phyloP scores from a whole-genome alignment of 2,329 filamentous ascomycete genomes.

The Sporothrix schenckii region DNA sequence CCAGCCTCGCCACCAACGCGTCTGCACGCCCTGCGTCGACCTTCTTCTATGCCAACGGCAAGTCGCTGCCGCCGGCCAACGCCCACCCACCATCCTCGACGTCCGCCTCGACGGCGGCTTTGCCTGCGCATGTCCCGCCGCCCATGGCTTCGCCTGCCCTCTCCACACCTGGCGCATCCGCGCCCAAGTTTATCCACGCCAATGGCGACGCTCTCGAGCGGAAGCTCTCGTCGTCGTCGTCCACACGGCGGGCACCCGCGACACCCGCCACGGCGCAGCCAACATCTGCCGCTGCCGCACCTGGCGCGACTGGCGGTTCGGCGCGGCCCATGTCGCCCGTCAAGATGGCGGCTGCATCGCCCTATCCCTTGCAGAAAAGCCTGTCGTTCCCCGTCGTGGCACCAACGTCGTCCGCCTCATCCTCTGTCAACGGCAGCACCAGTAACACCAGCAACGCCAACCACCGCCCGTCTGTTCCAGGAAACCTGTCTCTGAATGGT shows the following conservation, averaged over 20 bases:
- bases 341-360: conserved; percentile 43
- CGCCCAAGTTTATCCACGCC: conserved; percentile 74
- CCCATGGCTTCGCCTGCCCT: conserved; percentile 9
- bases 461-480: conserved; percentile 1
- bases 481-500: background rate
- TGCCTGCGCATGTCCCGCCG: conserved; percentile 34
- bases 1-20: conserved; percentile 39
- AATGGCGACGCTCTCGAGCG: conserved; percentile 54
- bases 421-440: conserved; percentile 6
- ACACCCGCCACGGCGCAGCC: background rate
- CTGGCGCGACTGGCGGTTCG: conserved; percentile 44
- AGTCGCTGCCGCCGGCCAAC: conserved; percentile 42
- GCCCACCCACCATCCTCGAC: conserved; percentile 1
- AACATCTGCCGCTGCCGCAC: background rate
- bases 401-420: background rate
- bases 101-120: background rate
- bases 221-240: conserved; percentile 40
- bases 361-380: conserved; percentile 28
- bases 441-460: background rate
- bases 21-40: conserved; percentile 46
- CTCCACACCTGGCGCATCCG: conserved; percentile 37
- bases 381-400: conserved; percentile 8
- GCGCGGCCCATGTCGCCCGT: conserved; percentile 57
- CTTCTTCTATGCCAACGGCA: conserved; percentile 62
- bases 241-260: background rate